Conservation (phyloP, 768 basidiomycete genomes). For the Dacryopinax primogenitus region DNA sequence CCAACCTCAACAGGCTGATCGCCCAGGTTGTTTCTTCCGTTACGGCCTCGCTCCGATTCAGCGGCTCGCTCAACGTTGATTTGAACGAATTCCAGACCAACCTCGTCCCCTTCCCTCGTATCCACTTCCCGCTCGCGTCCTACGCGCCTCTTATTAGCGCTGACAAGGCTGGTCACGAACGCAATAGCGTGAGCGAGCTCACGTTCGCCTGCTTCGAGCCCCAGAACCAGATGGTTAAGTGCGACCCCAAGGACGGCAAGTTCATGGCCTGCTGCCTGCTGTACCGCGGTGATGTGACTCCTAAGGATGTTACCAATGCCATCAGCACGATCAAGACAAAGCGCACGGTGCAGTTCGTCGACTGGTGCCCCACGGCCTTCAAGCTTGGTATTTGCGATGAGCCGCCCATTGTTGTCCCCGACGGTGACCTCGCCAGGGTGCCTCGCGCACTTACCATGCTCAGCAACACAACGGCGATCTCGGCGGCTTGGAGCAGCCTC, state of each 20-base stretch:
- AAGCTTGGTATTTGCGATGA: constrained; percentile 96
- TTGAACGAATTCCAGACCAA: constrained; percentile 98
- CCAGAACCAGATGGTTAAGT: constrained; percentile 94
- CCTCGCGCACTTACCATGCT: constrained; percentile 95
- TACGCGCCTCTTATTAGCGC: constrained; percentile 85
- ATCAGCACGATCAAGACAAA: constrained; percentile 93
- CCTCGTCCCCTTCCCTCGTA: constrained; percentile 94
- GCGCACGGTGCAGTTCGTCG: constrained; percentile 94
- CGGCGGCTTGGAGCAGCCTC: constrained; percentile 83
- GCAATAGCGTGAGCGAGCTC: constrained; percentile 96
- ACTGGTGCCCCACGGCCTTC: constrained; percentile 98
- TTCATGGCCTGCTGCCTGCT: constrained; percentile 93
- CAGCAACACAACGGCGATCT: constrained; percentile 87
- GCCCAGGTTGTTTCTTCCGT: constrained; percentile 97
- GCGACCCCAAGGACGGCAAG: constrained; percentile 95
- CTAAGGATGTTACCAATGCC: constrained; percentile 88
- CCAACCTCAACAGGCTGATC: constrained; percentile 90
- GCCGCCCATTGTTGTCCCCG: constrained; percentile 78
- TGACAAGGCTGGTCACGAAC: constrained; percentile 91
- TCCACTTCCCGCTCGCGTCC: constrained; percentile 95
- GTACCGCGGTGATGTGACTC: constrained; percentile 92
- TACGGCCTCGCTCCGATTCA: constrained; percentile 93
- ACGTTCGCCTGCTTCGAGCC: constrained; percentile 95
- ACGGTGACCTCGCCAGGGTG: constrained; percentile 89
- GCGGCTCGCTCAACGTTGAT: constrained; percentile 94